Percentiles rank a stretch among this genome's conserved stretches.
Conservation (phyloP, 257 asterid genomes). For the Solanum megistacrolobum region DNA sequence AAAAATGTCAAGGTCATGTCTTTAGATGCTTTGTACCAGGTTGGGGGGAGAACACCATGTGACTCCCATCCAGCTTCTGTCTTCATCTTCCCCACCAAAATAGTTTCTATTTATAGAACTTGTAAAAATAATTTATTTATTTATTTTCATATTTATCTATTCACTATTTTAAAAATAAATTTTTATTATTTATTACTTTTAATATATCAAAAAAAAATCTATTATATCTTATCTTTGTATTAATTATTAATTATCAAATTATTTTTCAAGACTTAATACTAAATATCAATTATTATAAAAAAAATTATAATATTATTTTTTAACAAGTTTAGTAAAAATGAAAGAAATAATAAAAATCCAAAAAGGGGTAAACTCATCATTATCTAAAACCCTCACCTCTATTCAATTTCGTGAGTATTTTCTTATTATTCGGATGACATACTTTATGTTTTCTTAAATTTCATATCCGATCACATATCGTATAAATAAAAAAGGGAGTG, state of each 20-base stretch:
- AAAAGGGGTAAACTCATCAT: background rate
- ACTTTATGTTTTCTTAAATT: background rate
- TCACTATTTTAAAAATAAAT: too few species aligned
- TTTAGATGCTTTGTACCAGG: background rate
- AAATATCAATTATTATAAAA: too few species aligned
- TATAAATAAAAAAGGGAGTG: background rate
- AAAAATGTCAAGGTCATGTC: background rate
- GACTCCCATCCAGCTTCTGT: slow-evolving; percentile 16
- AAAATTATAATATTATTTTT: too few species aligned
- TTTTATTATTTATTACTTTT: too few species aligned
- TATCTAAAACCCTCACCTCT: background rate
- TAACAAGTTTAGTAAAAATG: too few species aligned
- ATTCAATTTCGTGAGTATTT: background rate
- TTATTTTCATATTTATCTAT: background rate
- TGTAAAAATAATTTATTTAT: background rate
- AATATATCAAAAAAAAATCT: too few species aligned
- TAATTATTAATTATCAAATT: too few species aligned
- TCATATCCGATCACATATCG: background rate
- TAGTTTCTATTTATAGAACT: slow-evolving; percentile 11
- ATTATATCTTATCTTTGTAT: too few species aligned
- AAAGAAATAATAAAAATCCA: background rate
- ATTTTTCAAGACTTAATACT: too few species aligned
- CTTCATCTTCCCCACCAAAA: slow-evolving; percentile 8
- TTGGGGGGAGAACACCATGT: slow-evolving; percentile 13
- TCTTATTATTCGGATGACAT: background rate